Evolutionary conservation across 306 rosid genomes (phyloP).

Genomic region (Cajanus cajan): DNA sequence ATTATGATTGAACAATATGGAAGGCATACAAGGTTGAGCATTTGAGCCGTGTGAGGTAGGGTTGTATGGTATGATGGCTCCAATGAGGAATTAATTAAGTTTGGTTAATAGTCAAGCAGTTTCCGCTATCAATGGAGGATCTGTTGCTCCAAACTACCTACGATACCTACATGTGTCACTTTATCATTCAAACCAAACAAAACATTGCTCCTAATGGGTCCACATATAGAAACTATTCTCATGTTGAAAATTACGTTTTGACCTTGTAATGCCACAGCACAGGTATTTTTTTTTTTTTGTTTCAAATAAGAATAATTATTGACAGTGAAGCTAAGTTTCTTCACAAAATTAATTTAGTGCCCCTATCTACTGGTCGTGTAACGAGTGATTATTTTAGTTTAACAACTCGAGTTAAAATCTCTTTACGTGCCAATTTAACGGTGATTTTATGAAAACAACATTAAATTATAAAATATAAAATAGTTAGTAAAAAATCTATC

Average conservation of each 20-base stretch:
- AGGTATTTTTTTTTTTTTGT: too few species aligned
- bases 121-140: conserved; percentile 47
- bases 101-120: conserved; percentile 14
- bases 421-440: too few species aligned
- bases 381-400: too few species aligned
- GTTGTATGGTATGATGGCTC: not conserved
- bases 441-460: too few species aligned
- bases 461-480: too few species aligned
- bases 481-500: too few species aligned
- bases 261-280: not conserved
- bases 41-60: not conserved
- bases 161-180: not conserved
- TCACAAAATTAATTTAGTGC: not conserved
- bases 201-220: not conserved
- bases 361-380: too few species aligned
- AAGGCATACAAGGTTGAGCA: not conserved
- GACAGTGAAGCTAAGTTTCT: not conserved
- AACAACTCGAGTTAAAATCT: too few species aligned
- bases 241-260: not conserved
- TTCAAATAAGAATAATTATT: not conserved
- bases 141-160: not conserved
- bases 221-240: too few species aligned
- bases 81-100: not conserved
- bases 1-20: not conserved
- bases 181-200: not conserved